Base-by-base conservation (phyloP, 192 early-diverging fungal species). In the Ramicandelaber brevisporus region DNA sequence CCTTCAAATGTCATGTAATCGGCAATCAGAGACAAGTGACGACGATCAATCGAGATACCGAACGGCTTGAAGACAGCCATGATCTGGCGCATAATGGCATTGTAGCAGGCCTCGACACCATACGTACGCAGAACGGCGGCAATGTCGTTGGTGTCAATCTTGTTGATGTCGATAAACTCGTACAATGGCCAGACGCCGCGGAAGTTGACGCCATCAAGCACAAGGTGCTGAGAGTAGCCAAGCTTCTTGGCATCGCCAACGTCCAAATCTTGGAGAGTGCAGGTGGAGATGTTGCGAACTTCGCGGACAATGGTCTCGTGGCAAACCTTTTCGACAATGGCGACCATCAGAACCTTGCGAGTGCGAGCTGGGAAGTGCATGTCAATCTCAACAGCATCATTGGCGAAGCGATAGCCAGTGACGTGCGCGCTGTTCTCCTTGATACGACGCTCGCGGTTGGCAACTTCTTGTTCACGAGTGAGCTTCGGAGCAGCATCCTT, bases 1-100 rank as follows among this genome's bases (percentile, higher is more conserved):
- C 95, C 90, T 58, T 96, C 95, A 44, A 92, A 96, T 0, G 95
- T 99, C 95, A 99, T 99, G 46, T 88, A 95, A 45, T 99, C 95
- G 23, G 88, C 88, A 52, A 99, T 88, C 36, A 99, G 44, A 20
- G 69, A 69, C 52, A 99, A 68, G 46, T 99, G 95, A n/a, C 90
- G 75, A 21, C 57, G 57, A 52, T 99, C 80, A 31, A 99, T 80
- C 26, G 50, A 61, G 34, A 99, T 99, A 29, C 86, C 74, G 45
- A 96, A 99, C 2, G 73, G 82, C 21, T 61, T 72, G 43, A 99
- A 99, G 18, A 99, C 95, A 14, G 58, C 55, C 4, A 67, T 66
- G 28, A 99, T 68, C 58, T 99, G 90, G 30, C 73, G 69, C 46
- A 93, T 76, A 30, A 99, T 89, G 10, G 86, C 66, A 18, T 61